Evolutionary conservation across 805 yeast species (phyloP), one percentile per base, ranked within the genome.

Genomic region (Metschnikowia cubensis): DNA sequence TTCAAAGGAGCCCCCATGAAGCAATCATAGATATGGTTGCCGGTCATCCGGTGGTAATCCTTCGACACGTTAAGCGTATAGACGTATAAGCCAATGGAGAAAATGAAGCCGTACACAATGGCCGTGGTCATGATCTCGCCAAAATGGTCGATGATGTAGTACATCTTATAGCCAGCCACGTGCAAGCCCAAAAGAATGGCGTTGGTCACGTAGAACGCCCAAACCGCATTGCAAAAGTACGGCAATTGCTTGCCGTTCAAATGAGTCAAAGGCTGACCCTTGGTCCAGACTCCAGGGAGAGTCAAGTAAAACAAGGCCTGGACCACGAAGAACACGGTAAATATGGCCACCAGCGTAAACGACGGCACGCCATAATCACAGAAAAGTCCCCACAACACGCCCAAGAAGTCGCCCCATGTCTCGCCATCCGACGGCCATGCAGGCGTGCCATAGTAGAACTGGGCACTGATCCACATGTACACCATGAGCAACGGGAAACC

Each of bases 1-100:
- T 94, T 94, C 66, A 94, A 80, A 38, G 97, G 96, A 14, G 97
- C 97, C 44, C 99, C 99, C 95, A 94, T 84, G 74, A 94, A 94
- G 63, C 89, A 76, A 69, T 94, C 99, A 64, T 90, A 92, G 57
- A 94, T 68, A 62, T 80, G 85, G 68, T 87, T 89, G 20, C 98
- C 97, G 7, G 97, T 84, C 92, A 92, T 82, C 55, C 94, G 77
- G 67, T 89, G 92, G 67, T 87, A 89, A 63, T 89, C 96, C 51
- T 83, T 82, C 48, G 87, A 75, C 48, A 85, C 73, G 53, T 63
- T 65, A 49, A 89, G 59, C 14, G 94, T 84, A 74, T 78, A 81
- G 39, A 87, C 53, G 74, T 89, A 94, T 56, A 92, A 74, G 10
- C 70, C 73, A 50, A 90, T 69, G 4, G 96, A 79, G 63, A 87